A percentile compares a stretch with the other conserved stretches of the same genome.
Conservation (phyloP, 371 early-diverging fungal species). For the Mortierella sp. region DNA sequence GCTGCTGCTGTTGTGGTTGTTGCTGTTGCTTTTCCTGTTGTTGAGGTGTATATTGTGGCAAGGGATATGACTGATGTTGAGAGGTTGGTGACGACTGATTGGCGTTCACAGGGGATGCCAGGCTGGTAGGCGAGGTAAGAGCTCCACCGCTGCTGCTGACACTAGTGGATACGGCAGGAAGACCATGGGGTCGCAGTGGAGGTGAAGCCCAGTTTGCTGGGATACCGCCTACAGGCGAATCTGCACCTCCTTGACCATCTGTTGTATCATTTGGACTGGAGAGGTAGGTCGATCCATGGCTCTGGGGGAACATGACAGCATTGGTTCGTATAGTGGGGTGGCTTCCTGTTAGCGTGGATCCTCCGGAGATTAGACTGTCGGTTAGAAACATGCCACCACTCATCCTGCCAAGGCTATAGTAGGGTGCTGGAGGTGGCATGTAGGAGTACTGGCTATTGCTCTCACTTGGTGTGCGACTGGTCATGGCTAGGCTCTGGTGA, state of each 20-base stretch:
- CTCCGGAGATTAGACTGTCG: neutral
- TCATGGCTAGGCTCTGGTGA: constrained; percentile 35
- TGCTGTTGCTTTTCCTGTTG: constrained; percentile 5
- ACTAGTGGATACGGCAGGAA: constrained; percentile 31
- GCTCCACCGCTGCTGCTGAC: constrained; percentile 27
- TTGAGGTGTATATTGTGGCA: neutral
- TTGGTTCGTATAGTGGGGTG: constrained; percentile 16
- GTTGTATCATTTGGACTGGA: constrained; percentile 30
- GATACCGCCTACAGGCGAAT: constrained; percentile 21
- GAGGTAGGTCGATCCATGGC: constrained; percentile 37
- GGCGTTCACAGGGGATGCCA: constrained; percentile 34
- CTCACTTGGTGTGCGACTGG: constrained; percentile 33
- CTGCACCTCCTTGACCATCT: constrained; percentile 24
- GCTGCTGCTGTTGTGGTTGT: constrained; percentile 7
- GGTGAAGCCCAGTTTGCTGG: constrained; percentile 40
- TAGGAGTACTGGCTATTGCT: constrained; percentile 22
- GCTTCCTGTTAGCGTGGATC: neutral
- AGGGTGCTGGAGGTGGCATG: constrained; percentile 10
- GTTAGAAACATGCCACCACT: neutral
- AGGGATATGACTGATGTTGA: constrained; percentile 10
- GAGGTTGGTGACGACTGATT: constrained; percentile 20
- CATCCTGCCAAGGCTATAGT: constrained; percentile 1
- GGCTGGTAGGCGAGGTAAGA: constrained; percentile 33
- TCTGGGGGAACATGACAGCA: constrained; percentile 20
- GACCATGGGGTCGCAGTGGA: constrained; percentile 23